Evolutionary conservation across 352 stramenopile genomes (phyloP).

Genomic region (Phytophthora colocasiae): DNA sequence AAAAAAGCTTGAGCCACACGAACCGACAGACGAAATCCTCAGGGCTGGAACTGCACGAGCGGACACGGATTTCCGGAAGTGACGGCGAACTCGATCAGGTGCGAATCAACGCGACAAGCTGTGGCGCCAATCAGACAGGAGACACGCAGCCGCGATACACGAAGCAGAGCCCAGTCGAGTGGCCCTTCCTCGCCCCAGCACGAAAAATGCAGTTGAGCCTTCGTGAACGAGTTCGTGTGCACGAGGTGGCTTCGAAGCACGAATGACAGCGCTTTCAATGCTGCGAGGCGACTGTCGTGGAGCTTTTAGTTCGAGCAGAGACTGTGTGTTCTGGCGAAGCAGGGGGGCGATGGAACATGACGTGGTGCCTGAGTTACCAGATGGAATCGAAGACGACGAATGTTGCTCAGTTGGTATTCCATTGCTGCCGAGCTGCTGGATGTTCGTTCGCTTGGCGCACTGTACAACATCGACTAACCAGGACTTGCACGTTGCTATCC

Average conservation of each 20-base stretch:
- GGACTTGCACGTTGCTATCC: not conserved
- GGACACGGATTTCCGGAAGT: constrained; percentile 17
- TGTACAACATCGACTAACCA: not conserved
- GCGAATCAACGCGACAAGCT: constrained; percentile 1
- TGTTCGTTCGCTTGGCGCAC: too few relatives aligned
- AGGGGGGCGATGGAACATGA: constrained; percentile 7
- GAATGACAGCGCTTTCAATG: constrained; percentile 22
- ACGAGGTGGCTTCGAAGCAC: constrained; percentile 12
- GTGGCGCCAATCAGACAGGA: not conserved
- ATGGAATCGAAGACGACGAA: constrained; percentile 15
- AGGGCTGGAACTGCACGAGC: constrained; percentile 6
- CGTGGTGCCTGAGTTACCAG: constrained; percentile 13
- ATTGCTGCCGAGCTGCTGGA: too few relatives aligned
- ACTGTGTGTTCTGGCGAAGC: constrained; percentile 19
- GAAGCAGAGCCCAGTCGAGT: constrained; percentile 15
- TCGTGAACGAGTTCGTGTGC: constrained; percentile 21
- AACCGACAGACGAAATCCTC: constrained; percentile 15
- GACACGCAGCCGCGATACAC: constrained; percentile 8
- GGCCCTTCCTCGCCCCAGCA: constrained; percentile 14
- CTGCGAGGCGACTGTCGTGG: constrained; percentile 19
- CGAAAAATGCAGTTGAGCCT: constrained; percentile 34
- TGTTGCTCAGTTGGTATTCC: constrained; percentile 5
- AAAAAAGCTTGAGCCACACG: constrained; percentile 17
- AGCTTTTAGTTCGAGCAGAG: constrained; percentile 13
- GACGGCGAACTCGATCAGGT: constrained; percentile 8